Evolutionary conservation across 352 stramenopile species (phyloP).

Genomic region (Globisporangium uncinulatum): DNA sequence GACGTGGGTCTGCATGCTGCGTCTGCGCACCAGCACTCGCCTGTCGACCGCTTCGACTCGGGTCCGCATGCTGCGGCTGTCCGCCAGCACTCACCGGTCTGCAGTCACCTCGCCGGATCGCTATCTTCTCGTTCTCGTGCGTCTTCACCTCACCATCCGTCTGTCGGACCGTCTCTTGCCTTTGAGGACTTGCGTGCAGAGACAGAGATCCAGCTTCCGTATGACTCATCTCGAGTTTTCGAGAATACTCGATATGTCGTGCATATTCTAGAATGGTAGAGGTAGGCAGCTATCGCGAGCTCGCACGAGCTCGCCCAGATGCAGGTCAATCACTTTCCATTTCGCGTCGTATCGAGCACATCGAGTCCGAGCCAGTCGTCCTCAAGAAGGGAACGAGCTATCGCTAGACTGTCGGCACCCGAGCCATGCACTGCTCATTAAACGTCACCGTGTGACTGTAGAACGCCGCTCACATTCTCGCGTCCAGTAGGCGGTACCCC

Average conservation of each 20-base stretch:
- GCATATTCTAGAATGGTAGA: not conserved
- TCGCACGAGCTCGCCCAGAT: not conserved
- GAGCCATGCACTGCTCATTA: too few relatives aligned
- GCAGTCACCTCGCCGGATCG: too few relatives aligned
- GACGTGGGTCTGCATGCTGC: too few relatives aligned
- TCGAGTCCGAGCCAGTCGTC: not conserved
- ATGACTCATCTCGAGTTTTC: not conserved
- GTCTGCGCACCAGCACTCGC: too few relatives aligned
- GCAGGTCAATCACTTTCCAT: not conserved
- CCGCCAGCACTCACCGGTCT: too few relatives aligned
- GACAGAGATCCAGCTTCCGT: not conserved
- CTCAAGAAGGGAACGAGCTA: not conserved
- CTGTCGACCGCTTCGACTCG: too few relatives aligned
- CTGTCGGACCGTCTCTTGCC: not conserved
- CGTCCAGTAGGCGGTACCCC: too few relatives aligned
- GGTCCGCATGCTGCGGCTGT: too few relatives aligned
- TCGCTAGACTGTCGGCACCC: not conserved
- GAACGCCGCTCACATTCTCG: too few relatives aligned
- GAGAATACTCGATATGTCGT: not conserved
- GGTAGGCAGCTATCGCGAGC: not conserved
- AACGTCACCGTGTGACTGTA: too few relatives aligned
- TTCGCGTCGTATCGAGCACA: not conserved
- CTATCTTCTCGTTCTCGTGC: too few relatives aligned
- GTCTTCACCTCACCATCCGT: too few relatives aligned
- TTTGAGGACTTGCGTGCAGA: not conserved